phyloP scores from a whole-genome alignment of 1,139 yeast genomes.

The Wickerhamiella infanticola region DNA sequence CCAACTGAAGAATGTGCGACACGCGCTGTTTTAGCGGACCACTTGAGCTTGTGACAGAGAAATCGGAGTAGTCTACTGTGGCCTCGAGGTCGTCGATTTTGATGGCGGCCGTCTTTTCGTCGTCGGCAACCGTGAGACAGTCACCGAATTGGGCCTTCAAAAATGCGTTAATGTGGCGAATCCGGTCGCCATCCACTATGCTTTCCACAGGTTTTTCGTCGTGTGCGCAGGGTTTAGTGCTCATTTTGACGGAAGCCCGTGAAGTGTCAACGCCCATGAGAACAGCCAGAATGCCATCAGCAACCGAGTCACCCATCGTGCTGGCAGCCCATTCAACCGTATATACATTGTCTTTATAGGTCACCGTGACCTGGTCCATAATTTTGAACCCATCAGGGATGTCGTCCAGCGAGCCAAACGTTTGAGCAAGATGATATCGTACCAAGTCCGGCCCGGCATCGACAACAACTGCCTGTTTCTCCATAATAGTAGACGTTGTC shows the following conservation, averaged over 20 bases:
- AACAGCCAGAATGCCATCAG: conserved; percentile 86
- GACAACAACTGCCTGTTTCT: conserved; percentile 61
- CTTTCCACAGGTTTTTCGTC: conserved; percentile 23
- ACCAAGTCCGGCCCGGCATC: conserved; percentile 70
- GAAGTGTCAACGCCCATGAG: conserved; percentile 83
- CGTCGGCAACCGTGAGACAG: conserved; percentile 33
- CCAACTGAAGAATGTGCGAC: conserved; percentile 63
- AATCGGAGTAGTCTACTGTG: conserved; percentile 42
- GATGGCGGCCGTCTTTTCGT: conserved; percentile 36
- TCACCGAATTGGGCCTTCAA: conserved; percentile 83
- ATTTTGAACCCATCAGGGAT: conserved; percentile 25
- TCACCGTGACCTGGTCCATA: conserved; percentile 32
- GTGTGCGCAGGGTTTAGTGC: conserved; percentile 43
- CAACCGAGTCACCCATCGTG: conserved; percentile 78
- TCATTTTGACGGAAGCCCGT: conserved; percentile 82
- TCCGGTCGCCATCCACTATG: conserved; percentile 25
- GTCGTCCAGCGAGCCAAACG: conserved; percentile 78
- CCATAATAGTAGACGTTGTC: conserved; percentile 72
- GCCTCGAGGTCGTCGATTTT: conserved; percentile 66
- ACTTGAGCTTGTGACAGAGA: conserved; percentile 62
- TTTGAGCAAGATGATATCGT: conserved; percentile 81
- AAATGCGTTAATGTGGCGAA: conserved; percentile 47
- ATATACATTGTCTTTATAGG: conserved; percentile 17
- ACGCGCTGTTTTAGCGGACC: conserved; percentile 70
- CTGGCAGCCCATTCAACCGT: conserved; percentile 88